These are phyloP conservation scores for Monosporascus sp. DNA, from an alignment of 2,329 filamentous ascomycete species.

Conservation along the genomic window DNA sequence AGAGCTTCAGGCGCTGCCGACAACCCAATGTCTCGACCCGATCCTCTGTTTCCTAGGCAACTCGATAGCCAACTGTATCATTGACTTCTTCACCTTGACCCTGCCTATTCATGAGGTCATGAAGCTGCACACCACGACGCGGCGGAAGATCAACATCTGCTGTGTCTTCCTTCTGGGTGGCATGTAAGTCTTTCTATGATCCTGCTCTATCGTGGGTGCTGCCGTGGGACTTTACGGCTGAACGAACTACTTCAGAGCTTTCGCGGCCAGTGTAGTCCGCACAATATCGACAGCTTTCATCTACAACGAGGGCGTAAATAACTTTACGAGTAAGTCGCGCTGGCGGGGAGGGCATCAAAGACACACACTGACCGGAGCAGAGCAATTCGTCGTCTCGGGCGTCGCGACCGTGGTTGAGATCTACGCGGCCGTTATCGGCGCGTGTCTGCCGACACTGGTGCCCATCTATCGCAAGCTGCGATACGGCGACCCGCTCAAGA, in stretches of 20 bases:
- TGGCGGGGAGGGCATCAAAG: too few relatives aligned
- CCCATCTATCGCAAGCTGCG: slow-evolving; percentile 14
- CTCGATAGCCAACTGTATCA: slow-evolving; percentile 6
- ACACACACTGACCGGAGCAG: neutral
- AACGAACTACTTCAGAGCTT: slow-evolving; percentile 1
- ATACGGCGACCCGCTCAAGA: slow-evolving; percentile 1
- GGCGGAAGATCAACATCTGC: slow-evolving; percentile 1
- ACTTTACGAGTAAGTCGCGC: too few relatives aligned
- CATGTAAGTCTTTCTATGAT: neutral
- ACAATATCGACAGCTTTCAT: neutral
- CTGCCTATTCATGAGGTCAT: slow-evolving; percentile 6
- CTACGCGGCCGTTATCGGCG: slow-evolving; percentile 14
- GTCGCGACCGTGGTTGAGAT: slow-evolving; percentile 9
- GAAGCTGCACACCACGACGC: neutral
- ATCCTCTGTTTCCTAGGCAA: slow-evolving; percentile 8
- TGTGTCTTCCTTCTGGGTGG: slow-evolving; percentile 6
- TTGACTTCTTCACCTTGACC: slow-evolving; percentile 7
- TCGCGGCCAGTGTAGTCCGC: slow-evolving; percentile 4
- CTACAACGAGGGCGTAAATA: neutral
- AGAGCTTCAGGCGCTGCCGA: slow-evolving; percentile 3
- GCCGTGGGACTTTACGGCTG: neutral
- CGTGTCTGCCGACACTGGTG: slow-evolving; percentile 10
- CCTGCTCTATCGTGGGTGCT: too few relatives aligned
- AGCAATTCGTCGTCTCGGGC: slow-evolving; percentile 2
- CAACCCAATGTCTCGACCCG: slow-evolving; percentile 6